phyloP scores from a whole-genome alignment of 148 eudicot genomes.

The Talinum fruticosum region DNA sequence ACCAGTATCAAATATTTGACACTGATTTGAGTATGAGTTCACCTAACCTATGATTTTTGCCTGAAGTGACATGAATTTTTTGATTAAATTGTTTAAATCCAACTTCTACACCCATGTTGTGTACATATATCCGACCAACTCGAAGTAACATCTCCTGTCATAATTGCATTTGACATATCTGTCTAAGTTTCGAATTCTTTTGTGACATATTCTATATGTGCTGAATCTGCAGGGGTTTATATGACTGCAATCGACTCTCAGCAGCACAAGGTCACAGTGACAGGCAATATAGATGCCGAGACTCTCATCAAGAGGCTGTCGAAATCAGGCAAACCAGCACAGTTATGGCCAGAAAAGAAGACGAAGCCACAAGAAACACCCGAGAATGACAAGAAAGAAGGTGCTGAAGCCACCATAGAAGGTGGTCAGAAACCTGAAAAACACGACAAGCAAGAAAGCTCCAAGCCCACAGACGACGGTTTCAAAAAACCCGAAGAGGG shows the following conservation, averaged over 20 bases:
- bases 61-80: background rate
- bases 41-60: background rate
- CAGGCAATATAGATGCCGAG: conserved; percentile 60
- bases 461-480: conserved; percentile 7
- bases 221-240: conserved; percentile 63
- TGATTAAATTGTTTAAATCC: no score
- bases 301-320: conserved; percentile 64
- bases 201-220: background rate
- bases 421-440: background rate
- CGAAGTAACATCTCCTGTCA: no score
- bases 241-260: conserved; percentile 54
- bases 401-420: conserved; percentile 14
- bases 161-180: background rate
- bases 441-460: background rate
- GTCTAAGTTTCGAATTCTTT: background rate
- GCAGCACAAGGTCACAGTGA: conserved; percentile 64
- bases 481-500: conserved; percentile 16
- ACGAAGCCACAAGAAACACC: conserved; percentile 28
- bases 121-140: no score
- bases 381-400: conserved; percentile 29
- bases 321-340: conserved; percentile 73
- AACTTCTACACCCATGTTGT: no score
- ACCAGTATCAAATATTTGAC: background rate
- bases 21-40: background rate
- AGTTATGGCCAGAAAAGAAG: conserved; percentile 47